Base-by-base conservation (phyloP, 2,329 filamentous ascomycete genomes). In the Monosporascus sp. region DNA sequence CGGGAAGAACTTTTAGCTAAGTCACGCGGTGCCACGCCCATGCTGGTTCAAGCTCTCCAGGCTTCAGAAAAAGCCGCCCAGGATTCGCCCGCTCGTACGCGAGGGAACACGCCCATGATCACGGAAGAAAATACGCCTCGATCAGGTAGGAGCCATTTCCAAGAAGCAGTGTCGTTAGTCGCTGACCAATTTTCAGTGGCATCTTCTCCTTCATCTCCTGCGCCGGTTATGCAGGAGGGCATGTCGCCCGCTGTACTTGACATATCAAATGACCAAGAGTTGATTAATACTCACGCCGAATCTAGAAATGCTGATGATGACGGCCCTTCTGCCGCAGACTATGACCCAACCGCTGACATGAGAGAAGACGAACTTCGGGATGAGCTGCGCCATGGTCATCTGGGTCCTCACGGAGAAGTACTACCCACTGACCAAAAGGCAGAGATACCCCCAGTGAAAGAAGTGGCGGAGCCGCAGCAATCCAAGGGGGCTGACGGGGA, bases 1-100 rank as follows among this genome's bases (percentile, higher is more conserved):
- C 86, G 92, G 60, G 89, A 94, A 73, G 89, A 90, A 59, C 88
- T 96, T 58, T 82, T 91, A 67, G 88, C 89, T 68, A 95, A 91
- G 74, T 88, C 91, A 64, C 85, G 84, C 60, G 85, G 87, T 63
- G 81, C 85, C 50, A 86, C 86, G 49, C 87, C 89, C 50, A 78
- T 93, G 64, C 80, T 89, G 56, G 83, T 93, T 58, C 86, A 92
- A 72, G 87, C 88, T 54, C 75, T 93, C 40, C 83, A 86, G 59
- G 78, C 81, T 54, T 76, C 80, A 48, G 83, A 80, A 59, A 85
- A 82, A 58, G 73, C 78, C 57, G 74, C 78, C 51, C 73, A 73
- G 38, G 79, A 80, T 15, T 82, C 84, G n/a, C 75, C 79, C 28
- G 76, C 75, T 37, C 71, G 74, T 53, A 75, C 75, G 43, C 73